Evolutionary conservation across 306 rosid genomes (phyloP).

Genomic region (Vigna reflexopilosa): DNA sequence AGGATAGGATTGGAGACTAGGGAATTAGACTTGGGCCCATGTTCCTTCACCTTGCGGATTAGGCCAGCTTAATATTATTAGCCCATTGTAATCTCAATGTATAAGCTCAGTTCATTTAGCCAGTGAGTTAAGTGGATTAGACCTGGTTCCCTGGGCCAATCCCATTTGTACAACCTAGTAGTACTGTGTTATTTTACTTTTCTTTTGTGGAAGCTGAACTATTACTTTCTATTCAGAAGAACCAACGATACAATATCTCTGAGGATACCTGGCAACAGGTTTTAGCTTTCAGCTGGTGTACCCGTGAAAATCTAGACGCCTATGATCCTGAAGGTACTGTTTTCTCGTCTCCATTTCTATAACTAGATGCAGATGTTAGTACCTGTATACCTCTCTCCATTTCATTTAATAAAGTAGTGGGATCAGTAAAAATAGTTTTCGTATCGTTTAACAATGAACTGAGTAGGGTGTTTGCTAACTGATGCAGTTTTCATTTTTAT

Average conservation of each 20-base stretch:
- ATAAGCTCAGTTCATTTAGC: conserved; percentile 16
- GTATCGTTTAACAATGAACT: conserved; percentile 18
- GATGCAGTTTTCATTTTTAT: conserved; percentile 5
- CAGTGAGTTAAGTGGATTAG: background rate
- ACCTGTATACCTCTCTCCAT: conserved; percentile 9
- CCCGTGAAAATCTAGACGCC: conserved; percentile 84
- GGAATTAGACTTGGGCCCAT: background rate
- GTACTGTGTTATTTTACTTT: conserved; percentile 33
- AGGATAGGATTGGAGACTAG: background rate
- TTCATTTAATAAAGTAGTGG: conserved; percentile 15
- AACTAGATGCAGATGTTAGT: conserved; percentile 26
- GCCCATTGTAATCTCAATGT: conserved; percentile 23
- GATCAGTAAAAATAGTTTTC: background rate
- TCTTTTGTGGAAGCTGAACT: conserved; percentile 48
- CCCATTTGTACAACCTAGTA: conserved; percentile 18
- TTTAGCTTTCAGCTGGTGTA: conserved; percentile 91
- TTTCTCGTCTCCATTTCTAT: conserved; percentile 25
- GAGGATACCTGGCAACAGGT: conserved; percentile 99
- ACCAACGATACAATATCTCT: conserved; percentile 91
- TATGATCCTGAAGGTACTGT: conserved; percentile 94
- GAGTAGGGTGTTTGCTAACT: conserved; percentile 8
- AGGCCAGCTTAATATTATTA: conserved; percentile 19
- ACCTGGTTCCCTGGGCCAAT: background rate
- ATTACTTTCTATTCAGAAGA: conserved; percentile 64
- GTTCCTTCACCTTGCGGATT: conserved; percentile 24